Conservation (phyloP, 306 rosid genomes). For the Fragaria nilgerrensis region DNA sequence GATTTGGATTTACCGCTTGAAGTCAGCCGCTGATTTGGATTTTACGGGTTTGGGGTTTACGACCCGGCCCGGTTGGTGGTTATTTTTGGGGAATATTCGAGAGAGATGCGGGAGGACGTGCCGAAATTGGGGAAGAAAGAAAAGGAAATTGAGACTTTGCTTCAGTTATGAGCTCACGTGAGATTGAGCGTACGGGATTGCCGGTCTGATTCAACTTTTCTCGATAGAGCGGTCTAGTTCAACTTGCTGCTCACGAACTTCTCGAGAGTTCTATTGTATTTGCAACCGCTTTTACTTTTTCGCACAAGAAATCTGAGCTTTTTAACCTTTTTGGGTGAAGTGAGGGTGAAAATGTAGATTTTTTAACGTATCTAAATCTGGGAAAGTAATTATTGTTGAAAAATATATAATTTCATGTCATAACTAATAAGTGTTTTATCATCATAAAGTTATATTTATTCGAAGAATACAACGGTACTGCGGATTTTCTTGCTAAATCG, state of each 20-base stretch:
- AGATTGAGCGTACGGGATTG: not conserved
- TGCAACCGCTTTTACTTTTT: not conserved
- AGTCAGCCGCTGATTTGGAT: conserved; percentile 31
- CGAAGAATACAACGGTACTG: no score
- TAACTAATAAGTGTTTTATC: no score
- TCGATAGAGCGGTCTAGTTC: no score
- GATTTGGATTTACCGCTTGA: conserved; percentile 11
- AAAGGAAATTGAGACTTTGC: not conserved
- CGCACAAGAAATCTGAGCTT: not conserved
- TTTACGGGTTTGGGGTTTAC: conserved; percentile 16
- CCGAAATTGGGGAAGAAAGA: not conserved
- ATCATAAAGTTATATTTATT: no score
- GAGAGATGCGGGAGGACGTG: not conserved
- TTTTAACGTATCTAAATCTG: not conserved
- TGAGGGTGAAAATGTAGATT: not conserved
- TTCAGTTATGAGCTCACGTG: not conserved
- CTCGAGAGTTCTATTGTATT: conserved; percentile 9
- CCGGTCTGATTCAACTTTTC: not conserved
- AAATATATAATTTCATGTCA: not conserved
- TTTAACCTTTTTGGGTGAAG: not conserved
- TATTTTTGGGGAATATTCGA: conserved; percentile 11
- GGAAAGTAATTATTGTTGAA: not conserved
- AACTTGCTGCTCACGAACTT: not conserved
- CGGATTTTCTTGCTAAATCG: no score
- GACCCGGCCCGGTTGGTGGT: not conserved